Percentiles rank a stretch among this genome's conserved stretches.
Conservation (phyloP, 2,329 filamentous ascomycete species). For the Botrytis fabae region DNA sequence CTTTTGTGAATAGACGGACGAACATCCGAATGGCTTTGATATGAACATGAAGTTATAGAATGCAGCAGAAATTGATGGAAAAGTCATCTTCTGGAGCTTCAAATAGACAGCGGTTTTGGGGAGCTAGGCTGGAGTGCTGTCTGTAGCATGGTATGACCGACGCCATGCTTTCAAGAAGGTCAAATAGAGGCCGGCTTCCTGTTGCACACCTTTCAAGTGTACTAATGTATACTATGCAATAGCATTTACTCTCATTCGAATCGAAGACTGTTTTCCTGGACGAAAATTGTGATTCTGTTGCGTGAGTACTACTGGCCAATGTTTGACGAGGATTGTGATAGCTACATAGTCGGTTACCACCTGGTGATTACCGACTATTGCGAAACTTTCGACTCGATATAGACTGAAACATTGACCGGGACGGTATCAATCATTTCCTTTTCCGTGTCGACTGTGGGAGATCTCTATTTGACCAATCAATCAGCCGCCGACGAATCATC, state of each 20-base stretch:
- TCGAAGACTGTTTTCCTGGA: neutral
- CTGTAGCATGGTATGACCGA: neutral
- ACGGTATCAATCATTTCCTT: neutral
- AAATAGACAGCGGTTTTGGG: neutral
- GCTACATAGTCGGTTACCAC: neutral
- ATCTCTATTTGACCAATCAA: neutral
- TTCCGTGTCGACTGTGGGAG: neutral
- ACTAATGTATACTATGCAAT: neutral
- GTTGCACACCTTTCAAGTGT: neutral
- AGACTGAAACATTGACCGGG: neutral
- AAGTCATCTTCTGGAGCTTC: neutral
- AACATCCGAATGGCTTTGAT: conserved; percentile 30
- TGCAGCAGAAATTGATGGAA: neutral
- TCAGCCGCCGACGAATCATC: neutral
- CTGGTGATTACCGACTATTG: neutral
- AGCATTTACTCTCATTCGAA: neutral
- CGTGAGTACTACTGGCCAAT: neutral
- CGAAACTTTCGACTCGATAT: neutral
- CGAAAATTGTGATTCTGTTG: neutral
- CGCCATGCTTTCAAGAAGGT: neutral
- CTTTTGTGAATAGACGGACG: conserved; percentile 25
- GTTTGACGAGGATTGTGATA: neutral
- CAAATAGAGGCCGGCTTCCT: neutral
- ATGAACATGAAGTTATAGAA: conserved; percentile 22
- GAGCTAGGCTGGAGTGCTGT: neutral